Evolutionary conservation across 768 basidiomycete genomes (phyloP), one percentile per base, ranked within the genome.

Genomic region (Collybia sordida): DNA sequence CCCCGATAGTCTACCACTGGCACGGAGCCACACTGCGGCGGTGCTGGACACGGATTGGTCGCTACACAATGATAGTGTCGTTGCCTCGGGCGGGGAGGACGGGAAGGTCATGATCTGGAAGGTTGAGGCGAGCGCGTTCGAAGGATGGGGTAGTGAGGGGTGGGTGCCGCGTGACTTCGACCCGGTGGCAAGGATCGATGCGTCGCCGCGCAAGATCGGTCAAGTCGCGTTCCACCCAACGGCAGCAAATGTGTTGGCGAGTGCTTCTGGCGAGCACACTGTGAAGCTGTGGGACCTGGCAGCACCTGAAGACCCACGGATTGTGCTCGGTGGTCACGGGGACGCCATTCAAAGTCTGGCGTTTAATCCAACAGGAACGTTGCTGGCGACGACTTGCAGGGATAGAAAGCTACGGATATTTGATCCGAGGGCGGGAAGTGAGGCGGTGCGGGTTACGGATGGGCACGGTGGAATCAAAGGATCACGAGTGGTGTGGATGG

Each of bases 11-110:
- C 77, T 98, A 35, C 97, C 97, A 1, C 80, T 98, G 48, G 93
- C 92, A 15, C 86, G 96, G 48, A 90, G 87, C 24, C 88, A 91
- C 67, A 85, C 86, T 1, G 88, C 84, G 2, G 74, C 89, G 21
- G 89, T 93, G 24, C 88, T 98, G 31, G 96, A 98, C 70, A 98
- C 96, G 0, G 91, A 90, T 62, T 98, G 94, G 93, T 92, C 90
- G 0, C 95, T 94, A 0, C 93, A 96, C 66, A 86, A 94, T 62
- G 96, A 98, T 69, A 74, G 80, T 5, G 75, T 96, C 60, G 89
- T 97, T 57, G 96, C 90, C 1, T 95, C 93, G 0, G 92, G 81
- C 14, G 93, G 89, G 42, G 96, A 99, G 67, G 97, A 99, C 64
- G 93, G 95, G 37, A 93, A 95, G 61, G 80, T 90, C 56, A 81